A percentile compares a stretch with the other conserved stretches of the same genome.
Conservation (phyloP, 768 basidiomycete species). For the Rhodotorula babjevae region DNA sequence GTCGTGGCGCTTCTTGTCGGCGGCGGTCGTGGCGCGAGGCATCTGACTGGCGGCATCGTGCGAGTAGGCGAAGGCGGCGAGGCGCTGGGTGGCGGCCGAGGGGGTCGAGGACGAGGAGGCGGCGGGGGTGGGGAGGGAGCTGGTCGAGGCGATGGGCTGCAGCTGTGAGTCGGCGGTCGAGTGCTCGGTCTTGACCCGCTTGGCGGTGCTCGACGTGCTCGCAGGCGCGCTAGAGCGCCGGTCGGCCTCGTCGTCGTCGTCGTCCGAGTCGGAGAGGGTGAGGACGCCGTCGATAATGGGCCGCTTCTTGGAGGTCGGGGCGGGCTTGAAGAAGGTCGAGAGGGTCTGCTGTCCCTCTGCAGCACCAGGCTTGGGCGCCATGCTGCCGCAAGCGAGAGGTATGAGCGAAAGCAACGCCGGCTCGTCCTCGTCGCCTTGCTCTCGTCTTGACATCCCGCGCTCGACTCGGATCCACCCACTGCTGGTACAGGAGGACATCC, state of each 20-base stretch:
- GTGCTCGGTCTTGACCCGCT: slow-evolving; percentile 24
- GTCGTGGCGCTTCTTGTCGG: slow-evolving; percentile 1
- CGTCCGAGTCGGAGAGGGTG: slow-evolving; percentile 13
- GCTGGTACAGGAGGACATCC: too few relatives aligned
- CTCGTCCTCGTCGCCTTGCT: not conserved
- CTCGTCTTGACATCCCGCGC: not conserved
- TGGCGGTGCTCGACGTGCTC: not conserved
- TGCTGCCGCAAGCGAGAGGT: not conserved
- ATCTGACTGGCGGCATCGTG: fast-evolving
- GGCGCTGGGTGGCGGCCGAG: not conserved
- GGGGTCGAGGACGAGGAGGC: not conserved
- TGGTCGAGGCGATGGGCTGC: slow-evolving; percentile 8
- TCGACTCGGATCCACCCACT: too few relatives aligned
- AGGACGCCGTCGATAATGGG: not conserved
- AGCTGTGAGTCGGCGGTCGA: too few relatives aligned
- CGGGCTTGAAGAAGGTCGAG: slow-evolving; percentile 23
- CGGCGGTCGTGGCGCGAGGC: not conserved
- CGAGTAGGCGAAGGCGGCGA: slow-evolving; percentile 10
- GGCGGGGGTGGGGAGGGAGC: not conserved
- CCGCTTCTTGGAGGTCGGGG: not conserved
- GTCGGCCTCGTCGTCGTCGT: slow-evolving; percentile 5
- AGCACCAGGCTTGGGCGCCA: slow-evolving; percentile 9
- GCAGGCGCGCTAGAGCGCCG: not conserved
- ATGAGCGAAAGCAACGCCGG: not conserved
- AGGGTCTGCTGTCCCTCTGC: not conserved